Evolutionary conservation across 148 eudicot genomes (phyloP).

Genomic region (Suaeda aralocaspica): DNA sequence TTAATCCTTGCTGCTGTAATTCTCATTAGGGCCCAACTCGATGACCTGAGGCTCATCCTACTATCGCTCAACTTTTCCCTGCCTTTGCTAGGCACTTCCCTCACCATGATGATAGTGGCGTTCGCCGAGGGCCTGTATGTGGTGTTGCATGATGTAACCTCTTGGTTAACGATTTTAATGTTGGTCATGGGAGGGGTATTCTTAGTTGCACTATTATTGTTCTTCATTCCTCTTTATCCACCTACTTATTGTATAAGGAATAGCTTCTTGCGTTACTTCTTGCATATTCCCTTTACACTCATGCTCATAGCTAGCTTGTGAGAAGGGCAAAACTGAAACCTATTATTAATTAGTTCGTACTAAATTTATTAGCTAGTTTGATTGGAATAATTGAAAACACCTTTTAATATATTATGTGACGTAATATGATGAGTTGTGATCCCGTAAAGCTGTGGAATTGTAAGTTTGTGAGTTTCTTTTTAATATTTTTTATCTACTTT

Average conservation of each 20-base stretch:
- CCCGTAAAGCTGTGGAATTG: no score
- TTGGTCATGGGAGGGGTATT: constrained; percentile 25
- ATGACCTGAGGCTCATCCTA: constrained; percentile 18
- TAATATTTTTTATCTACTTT: no score
- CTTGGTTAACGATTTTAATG: constrained; percentile 19
- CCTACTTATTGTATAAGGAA: constrained; percentile 3
- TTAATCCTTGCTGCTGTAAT: constrained; percentile 12
- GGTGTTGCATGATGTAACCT: neutral
- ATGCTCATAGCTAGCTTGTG: constrained; percentile 26
- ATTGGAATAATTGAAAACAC: no score
- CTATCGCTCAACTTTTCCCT: constrained; percentile 21
- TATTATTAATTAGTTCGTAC: no score
- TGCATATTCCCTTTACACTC: constrained; percentile 15
- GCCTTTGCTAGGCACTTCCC: constrained; percentile 24
- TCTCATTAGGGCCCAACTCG: constrained; percentile 34
- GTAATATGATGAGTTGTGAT: no score
- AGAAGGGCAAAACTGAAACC: neutral
- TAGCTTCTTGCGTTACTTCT: constrained; percentile 12
- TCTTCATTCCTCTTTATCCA: constrained; percentile 23
- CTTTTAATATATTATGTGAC: no score
- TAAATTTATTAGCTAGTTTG: no score
- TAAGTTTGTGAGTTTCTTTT: no score
- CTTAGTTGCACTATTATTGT: constrained; percentile 17
- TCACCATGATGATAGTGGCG: constrained; percentile 24
- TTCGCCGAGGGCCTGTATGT: constrained; percentile 25